phyloP scores from a whole-genome alignment of 345 rosid species.

The Salix arbutifolia region DNA sequence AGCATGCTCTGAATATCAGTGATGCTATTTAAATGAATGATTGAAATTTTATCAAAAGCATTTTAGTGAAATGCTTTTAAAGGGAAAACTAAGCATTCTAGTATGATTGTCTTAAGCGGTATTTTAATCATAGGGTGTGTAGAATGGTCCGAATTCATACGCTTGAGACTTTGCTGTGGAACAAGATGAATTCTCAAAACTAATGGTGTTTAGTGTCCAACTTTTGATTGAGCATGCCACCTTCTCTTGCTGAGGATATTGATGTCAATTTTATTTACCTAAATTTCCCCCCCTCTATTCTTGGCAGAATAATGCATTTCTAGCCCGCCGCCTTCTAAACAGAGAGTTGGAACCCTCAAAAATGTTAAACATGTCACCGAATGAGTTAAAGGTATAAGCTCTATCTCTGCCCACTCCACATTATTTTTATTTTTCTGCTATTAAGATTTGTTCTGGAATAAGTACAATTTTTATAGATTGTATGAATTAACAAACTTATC shows the following conservation, averaged over 20 bases:
- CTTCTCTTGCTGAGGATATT: slow-evolving; percentile 1
- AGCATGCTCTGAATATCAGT: not conserved
- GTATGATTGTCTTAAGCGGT: not conserved
- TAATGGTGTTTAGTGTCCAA: not conserved
- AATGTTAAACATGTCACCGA: slow-evolving; percentile 85
- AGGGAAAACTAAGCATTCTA: not conserved
- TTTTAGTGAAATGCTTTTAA: not conserved
- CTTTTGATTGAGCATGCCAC: not conserved
- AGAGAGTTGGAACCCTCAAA: slow-evolving; percentile 78
- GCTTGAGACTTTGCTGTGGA: not conserved
- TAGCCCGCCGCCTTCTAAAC: slow-evolving; percentile 71
- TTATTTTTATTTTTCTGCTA: not conserved
- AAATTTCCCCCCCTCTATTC: not conserved
- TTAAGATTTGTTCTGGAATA: not conserved
- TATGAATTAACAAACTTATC: slow-evolving; percentile 11
- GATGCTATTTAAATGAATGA: not conserved
- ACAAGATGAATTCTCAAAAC: not conserved
- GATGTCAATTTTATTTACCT: not conserved
- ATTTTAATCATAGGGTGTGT: not conserved
- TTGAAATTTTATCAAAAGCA: not conserved
- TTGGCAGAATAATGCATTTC: slow-evolving; percentile 49
- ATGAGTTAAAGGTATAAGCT: slow-evolving; percentile 67
- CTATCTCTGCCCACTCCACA: not conserved
- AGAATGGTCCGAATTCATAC: not conserved
- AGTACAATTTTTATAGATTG: not conserved